A percentile compares a stretch with the other conserved stretches of the same genome.
phyloP scores from a whole-genome alignment of 2,329 filamentous ascomycete genomes.

The Xylariaceae sp. region DNA sequence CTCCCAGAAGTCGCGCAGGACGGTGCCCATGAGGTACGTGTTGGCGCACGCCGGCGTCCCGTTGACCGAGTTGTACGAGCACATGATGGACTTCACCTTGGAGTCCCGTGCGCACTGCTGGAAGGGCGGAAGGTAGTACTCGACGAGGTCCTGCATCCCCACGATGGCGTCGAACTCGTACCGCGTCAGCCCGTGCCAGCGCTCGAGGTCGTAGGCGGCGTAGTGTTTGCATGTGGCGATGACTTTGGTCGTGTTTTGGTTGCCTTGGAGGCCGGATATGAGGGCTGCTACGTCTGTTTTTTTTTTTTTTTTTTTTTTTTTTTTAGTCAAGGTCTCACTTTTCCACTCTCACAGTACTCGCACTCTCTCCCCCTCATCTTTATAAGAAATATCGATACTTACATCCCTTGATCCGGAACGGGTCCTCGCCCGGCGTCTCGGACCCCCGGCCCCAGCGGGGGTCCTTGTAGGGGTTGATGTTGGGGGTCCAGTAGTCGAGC shows the following conservation, averaged over 20 bases:
- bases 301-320: no score
- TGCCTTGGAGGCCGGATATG: slow-evolving; percentile 47
- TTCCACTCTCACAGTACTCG: no score
- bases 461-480: slow-evolving; percentile 28
- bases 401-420: slow-evolving; percentile 37
- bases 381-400: no score
- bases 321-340: no score
- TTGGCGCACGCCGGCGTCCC: slow-evolving; percentile 61
- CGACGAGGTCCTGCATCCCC: slow-evolving; percentile 55
- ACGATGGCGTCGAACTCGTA: slow-evolving; percentile 53
- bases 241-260: slow-evolving; percentile 32
- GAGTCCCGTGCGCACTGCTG: slow-evolving; percentile 55
- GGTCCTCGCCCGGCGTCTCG: slow-evolving; percentile 29
- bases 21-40: slow-evolving; percentile 54
- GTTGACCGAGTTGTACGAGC: slow-evolving; percentile 59
- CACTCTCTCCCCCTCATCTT: no score
- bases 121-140: slow-evolving; percentile 65
- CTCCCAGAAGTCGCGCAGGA: slow-evolving; percentile 61
- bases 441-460: slow-evolving; percentile 26
- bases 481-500: slow-evolving; percentile 26
- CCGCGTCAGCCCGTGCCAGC: slow-evolving; percentile 37
- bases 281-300: slow-evolving; percentile 51
- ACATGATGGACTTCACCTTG: slow-evolving; percentile 55
- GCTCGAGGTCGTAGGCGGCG: slow-evolving; percentile 52
- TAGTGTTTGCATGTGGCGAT: slow-evolving; percentile 57